Base-by-base conservation (phyloP, 805 yeast genomes). In the Kluyveromyces lactis region DNA sequence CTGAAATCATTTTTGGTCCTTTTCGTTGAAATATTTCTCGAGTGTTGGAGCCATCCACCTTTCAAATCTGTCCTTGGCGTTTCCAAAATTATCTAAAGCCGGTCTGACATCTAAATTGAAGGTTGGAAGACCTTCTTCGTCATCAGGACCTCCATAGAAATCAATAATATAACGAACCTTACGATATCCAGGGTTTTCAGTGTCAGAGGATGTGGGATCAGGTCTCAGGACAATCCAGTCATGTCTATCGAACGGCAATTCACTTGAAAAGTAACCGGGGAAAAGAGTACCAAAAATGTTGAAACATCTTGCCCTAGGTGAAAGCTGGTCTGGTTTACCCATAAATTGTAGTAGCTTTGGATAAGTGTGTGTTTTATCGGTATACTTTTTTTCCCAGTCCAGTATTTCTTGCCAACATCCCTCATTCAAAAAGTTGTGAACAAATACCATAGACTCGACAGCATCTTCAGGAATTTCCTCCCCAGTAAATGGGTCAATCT, bases 371-470 rank as follows among this genome's bases (percentile, higher is more conserved):
- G 80, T 67, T 44, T 64, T 53, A 30, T 63, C 63, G 3, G 85
- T 73, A 59, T 89, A 73, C 40, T 79, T 78, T 45, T 69, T 61
- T 64, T 92, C 99, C 99, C 99, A 92, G 43, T 80, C 75, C 46
- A 86, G 66, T 40, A 92, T 87, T 58, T 92, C 96, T 44, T 75
- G 75, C 99, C 99, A 92, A 9, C 97, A 97, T 11, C 95, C 96
- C 60, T 92, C 99, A 60, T 92, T 92, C 47, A 92, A 64, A 55
- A 89, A 92, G 62, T 92, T 92, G 63, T 92, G 99, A 33, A 92
- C 95, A 48, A 82, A 90, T 18, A 92, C 98, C 99, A 92, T 92
- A 34, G 85, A 74, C 50, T 86, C 96, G 3, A 92, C 97, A 1
- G 96, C 96, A 47, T 86, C 95, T 58, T 89, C 97, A 2, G 90